These are phyloP conservation scores for Kodamaea jinghongensis DNA, from an alignment of 805 yeast genomes.

Conservation along the genomic window DNA sequence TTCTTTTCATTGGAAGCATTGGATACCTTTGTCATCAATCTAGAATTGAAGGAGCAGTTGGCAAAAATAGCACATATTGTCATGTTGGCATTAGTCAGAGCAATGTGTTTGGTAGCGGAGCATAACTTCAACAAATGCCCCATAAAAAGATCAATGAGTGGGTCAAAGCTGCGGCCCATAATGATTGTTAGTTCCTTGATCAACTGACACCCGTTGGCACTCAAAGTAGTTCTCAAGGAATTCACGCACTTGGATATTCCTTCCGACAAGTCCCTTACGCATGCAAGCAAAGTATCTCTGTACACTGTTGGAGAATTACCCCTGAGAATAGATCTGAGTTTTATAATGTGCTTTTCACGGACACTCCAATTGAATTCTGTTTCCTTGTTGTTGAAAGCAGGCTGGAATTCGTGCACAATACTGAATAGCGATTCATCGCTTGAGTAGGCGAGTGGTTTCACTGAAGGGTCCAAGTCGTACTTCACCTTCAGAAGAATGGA, in stretches of 20 bases:
- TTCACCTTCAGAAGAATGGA: constrained; percentile 21
- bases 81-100: constrained; percentile 56
- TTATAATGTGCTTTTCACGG: constrained; percentile 62
- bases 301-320: constrained; percentile 49
- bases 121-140: constrained; percentile 52
- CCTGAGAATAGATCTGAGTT: constrained; percentile 57
- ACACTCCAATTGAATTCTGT: constrained; percentile 83
- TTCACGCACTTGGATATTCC: constrained; percentile 62
- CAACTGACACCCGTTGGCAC: constrained; percentile 71
- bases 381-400: constrained; percentile 66
- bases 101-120: constrained; percentile 60
- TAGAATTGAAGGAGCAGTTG: constrained; percentile 51
- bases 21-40: constrained; percentile 49
- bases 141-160: constrained; percentile 48
- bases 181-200: constrained; percentile 61
- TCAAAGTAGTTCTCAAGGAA: constrained; percentile 82
- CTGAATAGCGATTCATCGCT: constrained; percentile 19
- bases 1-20: constrained; percentile 65
- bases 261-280: constrained; percentile 37
- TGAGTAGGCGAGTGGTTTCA: constrained; percentile 28
- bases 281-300: constrained; percentile 35
- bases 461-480: constrained; percentile 40
- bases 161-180: constrained; percentile 41
- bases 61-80: constrained; percentile 55
- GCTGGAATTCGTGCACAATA: constrained; percentile 17